These are phyloP conservation scores for Monosporascus ibericus DNA, from an alignment of 2,329 filamentous ascomycete species.

Conservation along the genomic window DNA sequence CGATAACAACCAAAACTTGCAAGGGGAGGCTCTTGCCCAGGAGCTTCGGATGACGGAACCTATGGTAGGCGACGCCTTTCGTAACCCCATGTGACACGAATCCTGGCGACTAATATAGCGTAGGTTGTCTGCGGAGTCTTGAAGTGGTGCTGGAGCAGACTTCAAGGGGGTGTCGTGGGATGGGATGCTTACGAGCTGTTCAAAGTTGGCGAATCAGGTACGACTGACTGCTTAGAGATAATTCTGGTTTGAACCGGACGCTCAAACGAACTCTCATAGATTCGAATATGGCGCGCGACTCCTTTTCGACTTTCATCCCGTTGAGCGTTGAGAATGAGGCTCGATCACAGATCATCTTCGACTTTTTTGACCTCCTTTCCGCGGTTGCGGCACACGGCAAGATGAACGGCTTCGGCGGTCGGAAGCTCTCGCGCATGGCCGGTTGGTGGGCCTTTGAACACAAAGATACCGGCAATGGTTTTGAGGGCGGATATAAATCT, in stretches of 20 bases:
- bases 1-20: slow-evolving; percentile 57
- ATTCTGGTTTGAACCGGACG: background rate
- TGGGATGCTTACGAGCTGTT: slow-evolving; percentile 98
- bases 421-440: slow-evolving; percentile 90
- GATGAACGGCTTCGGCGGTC: slow-evolving; percentile 83
- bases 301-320: slow-evolving; percentile 94
- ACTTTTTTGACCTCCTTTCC: slow-evolving; percentile 91
- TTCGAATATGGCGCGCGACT: slow-evolving; percentile 83
- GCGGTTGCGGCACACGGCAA: slow-evolving; percentile 91
- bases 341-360: slow-evolving; percentile 82
- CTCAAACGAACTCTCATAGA: slow-evolving; percentile 46
- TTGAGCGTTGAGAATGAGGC: slow-evolving; percentile 85
- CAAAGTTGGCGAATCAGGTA: slow-evolving; percentile 88
- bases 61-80: slow-evolving; percentile 57
- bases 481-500: slow-evolving; percentile 86
- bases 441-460: slow-evolving; percentile 99
- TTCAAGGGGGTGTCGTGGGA: slow-evolving; percentile 84
- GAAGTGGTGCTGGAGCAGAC: slow-evolving; percentile 97
- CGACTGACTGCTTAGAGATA: slow-evolving; percentile 9
- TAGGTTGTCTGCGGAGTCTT: slow-evolving; percentile 88
- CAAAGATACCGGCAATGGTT: slow-evolving; percentile 78
- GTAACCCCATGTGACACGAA: slow-evolving; percentile 6
- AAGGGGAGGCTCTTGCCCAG: slow-evolving; percentile 67
- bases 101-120: slow-evolving; percentile 16
- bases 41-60: slow-evolving; percentile 91